Base-by-base conservation (phyloP, 306 rosid genomes). In the Prunus campanulata region DNA sequence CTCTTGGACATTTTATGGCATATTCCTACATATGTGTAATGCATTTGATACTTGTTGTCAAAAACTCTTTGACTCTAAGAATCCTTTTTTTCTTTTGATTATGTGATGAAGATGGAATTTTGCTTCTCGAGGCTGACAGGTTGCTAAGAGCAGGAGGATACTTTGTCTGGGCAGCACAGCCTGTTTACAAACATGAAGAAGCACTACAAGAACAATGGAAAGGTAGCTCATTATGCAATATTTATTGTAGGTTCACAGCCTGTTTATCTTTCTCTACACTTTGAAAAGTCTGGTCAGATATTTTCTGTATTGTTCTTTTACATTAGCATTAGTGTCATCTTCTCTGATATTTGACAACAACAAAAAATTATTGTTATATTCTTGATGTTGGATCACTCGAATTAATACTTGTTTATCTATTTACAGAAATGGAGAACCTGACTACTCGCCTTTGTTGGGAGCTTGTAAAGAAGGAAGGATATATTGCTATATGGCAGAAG, bases 101-200 rank as follows among this genome's bases (percentile, higher is more conserved):
- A 55, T 79, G 75, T 54, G 74, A 71, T 87, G 86, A 50, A 93
- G 97, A 87, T 85, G 98, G 98, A 76, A 87, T 88, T 86, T 83
- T 87, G 88, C 97, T 93, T 76, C 93, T 93, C 24, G 98, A 93
- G 90, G 93, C 80, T 42, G 74, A 91, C 86, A 87, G 98, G 90
- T 82, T 91, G 78, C 90, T 93, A 74, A 88, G 97, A 81, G 93
- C 93, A 0, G 97, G 98, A 75, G 93, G 94, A 54, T 88, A 93
- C 81, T 93, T 91, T 83, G 91, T 88, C 20, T 93, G 98, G 98
- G 97, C 97, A 16, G 97, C 96, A 20, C 96, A 93, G 78, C 96
- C 96, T 16, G 93, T 93, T 70, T 86, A 91, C 82, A 91, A 90
- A 80, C 92, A 86, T 61, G 92, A 90, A 83, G 90, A 85, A 65